Conservation (phyloP, 495 filamentous ascomycete species). For the Penicillium arizonense region DNA sequence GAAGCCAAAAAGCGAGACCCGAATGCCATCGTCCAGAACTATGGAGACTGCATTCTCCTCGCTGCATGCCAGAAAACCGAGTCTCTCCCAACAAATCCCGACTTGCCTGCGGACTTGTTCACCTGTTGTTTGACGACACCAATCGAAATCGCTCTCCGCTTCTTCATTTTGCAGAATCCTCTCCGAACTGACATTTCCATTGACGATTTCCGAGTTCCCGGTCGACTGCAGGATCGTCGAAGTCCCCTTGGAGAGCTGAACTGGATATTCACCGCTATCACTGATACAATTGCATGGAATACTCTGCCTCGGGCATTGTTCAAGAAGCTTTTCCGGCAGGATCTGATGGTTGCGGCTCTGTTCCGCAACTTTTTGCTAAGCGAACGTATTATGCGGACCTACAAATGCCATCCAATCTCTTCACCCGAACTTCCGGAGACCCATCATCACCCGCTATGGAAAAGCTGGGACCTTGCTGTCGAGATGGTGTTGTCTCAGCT, state of each 20-base stretch:
- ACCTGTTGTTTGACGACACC: conserved; percentile 94
- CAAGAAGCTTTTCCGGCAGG: conserved; percentile 94
- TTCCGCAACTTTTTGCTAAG: conserved; percentile 95
- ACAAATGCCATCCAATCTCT: conserved; percentile 90
- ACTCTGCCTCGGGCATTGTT: conserved; percentile 84
- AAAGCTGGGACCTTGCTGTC: conserved; percentile 95
- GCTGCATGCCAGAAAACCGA: conserved; percentile 88
- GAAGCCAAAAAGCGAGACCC: conserved; percentile 72
- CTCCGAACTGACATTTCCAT: conserved; percentile 70
- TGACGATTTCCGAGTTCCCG: conserved; percentile 76
- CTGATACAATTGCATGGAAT: conserved; percentile 99
- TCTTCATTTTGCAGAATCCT: conserved; percentile 91
- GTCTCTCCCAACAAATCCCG: conserved; percentile 93
- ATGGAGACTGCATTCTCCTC: conserved; percentile 81
- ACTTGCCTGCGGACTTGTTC: conserved; percentile 92
- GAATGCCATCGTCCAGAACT: conserved; percentile 66
- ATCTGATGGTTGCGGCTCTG: conserved; percentile 97
- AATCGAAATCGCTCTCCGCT: conserved; percentile 93
- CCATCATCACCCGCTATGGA: conserved; percentile 90
- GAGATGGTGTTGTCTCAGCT: conserved; percentile 95
- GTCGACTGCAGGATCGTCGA: conserved; percentile 85
- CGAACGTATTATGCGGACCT: conserved; percentile 91
- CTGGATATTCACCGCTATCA: conserved; percentile 99
- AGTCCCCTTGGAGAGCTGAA: conserved; percentile 95
- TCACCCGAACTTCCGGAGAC: conserved; percentile 87